Evolutionary conservation across 805 yeast genomes (phyloP).

Genomic region (Diddensiella caesifluorescens): DNA sequence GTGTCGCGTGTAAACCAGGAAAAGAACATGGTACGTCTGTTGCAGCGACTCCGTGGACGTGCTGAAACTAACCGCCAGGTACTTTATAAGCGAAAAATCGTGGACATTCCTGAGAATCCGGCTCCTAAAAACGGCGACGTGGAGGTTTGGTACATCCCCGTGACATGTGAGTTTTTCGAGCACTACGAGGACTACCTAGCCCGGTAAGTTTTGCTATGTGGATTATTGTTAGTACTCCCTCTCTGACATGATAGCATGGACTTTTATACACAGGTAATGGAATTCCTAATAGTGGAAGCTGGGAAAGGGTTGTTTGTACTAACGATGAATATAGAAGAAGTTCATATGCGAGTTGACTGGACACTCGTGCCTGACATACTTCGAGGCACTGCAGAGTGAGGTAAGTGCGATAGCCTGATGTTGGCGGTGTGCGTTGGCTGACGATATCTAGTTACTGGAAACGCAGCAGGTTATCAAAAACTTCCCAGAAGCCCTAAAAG

Average conservation of each 20-base stretch:
- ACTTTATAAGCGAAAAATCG: constrained; percentile 35
- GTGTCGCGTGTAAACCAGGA: too few species aligned
- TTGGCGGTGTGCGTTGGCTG: too few species aligned
- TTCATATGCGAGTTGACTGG: constrained; percentile 97
- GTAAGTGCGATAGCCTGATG: too few species aligned
- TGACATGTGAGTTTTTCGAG: constrained; percentile 84
- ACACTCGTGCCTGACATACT: constrained; percentile 81
- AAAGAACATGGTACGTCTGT: too few species aligned
- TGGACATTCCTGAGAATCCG: constrained; percentile 26
- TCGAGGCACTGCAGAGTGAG: constrained; percentile 82
- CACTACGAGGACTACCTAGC: constrained; percentile 69
- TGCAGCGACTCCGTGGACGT: too few species aligned
- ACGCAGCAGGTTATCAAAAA: constrained; percentile 59
- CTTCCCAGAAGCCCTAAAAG: constrained; percentile 88
- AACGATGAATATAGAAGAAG: constrained; percentile 39
- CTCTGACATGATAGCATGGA: constrained; percentile 26
- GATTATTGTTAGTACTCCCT: constrained; percentile 17
- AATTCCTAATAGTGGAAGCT: background rate
- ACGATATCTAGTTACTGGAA: constrained; percentile 18
- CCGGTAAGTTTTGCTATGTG: background rate
- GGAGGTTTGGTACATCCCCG: constrained; percentile 75
- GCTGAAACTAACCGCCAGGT: too few species aligned
- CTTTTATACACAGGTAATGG: constrained; percentile 32
- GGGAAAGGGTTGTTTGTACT: too few species aligned
- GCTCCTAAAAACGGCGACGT: constrained; percentile 34